Evolutionary conservation across 352 stramenopile species (phyloP), one percentile per base, ranked within the genome.

Genomic region (Phytophthora tentaculata): DNA sequence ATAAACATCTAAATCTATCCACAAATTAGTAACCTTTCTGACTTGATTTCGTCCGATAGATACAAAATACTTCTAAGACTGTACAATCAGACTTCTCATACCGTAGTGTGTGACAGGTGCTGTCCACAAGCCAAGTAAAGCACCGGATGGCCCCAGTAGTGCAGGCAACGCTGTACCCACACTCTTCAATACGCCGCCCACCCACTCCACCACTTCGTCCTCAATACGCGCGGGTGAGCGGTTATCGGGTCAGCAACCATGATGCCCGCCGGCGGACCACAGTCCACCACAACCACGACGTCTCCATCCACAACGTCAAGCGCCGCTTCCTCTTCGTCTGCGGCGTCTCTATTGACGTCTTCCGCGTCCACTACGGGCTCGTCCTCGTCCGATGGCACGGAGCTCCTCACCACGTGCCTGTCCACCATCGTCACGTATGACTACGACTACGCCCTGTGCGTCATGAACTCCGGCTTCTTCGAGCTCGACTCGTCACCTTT

Each of bases 401-500:
- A 45, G 37, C 59, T 75, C 16, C 68, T 89, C 28, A 74, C 71
- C 12, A 51, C 65, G 1, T 86, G 78, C 19, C 64, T 82, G 23
- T 64, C 64, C 29, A 79, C 68, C n/a, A 69, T 88, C 56, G 24
- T 83, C 41, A 26, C 56, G 13, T 58, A 71, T 19, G 83, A 91
- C 58, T 62, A 64, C 50, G 43, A 67, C 32, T 91, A 91, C 61
- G 76, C 76, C 32, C 52, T 79, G 32, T 91, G 83, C 67, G 58
- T 89, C 59, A 89, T 89, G 79, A 91, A 91, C 67, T 81, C 80
- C 22, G 83, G 83, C 35, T 74, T 91, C 51, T 88, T 91, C 56
- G 61, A 77, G 49, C 37, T 83, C 32, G 39, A 67, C 8, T 39
- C 67, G 39, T 60, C 56, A 2, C 20, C 24, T 7, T 69, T 73